These are phyloP conservation scores for Halenospora varia DNA, from an alignment of 495 filamentous ascomycete genomes.

Conservation along the genomic window DNA sequence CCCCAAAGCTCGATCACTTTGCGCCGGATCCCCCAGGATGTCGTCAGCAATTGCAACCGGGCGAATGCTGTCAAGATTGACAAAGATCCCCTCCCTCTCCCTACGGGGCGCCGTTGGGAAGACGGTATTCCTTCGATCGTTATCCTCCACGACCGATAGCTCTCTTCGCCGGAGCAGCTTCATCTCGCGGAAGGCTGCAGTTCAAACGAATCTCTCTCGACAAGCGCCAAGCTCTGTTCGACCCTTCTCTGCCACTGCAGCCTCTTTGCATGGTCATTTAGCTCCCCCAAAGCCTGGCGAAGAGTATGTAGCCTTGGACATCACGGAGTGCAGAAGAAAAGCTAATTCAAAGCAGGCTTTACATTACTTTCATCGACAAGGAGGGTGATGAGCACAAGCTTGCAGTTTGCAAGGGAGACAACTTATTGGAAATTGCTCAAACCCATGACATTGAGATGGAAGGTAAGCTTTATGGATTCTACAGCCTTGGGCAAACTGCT, in stretches of 20 bases:
- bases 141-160: not conserved
- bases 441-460: conserved; percentile 97
- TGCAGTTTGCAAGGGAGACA: conserved; percentile 80
- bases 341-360: conserved; percentile 53
- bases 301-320: conserved; percentile 57
- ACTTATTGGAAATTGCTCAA: conserved; percentile 91
- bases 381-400: conserved; percentile 72
- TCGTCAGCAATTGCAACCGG: not conserved
- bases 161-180: not conserved
- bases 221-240: not conserved
- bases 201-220: too few relatives aligned
- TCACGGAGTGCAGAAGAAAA: not conserved
- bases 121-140: not conserved
- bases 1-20: not conserved
- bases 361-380: conserved; percentile 92
- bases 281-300: conserved; percentile 86
- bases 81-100: not conserved
- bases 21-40: conserved; percentile 4
- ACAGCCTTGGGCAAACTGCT: not conserved
- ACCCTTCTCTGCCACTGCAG: conserved; percentile 60
- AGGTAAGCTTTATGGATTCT: conserved; percentile 41
- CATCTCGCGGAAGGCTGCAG: not conserved
- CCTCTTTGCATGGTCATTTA: conserved; percentile 69
- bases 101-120: not conserved
- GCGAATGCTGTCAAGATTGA: not conserved